Evolutionary conservation across 305 asterid species (phyloP), one percentile per base, ranked within the genome.

Genomic region (Fraxinus sp.): DNA sequence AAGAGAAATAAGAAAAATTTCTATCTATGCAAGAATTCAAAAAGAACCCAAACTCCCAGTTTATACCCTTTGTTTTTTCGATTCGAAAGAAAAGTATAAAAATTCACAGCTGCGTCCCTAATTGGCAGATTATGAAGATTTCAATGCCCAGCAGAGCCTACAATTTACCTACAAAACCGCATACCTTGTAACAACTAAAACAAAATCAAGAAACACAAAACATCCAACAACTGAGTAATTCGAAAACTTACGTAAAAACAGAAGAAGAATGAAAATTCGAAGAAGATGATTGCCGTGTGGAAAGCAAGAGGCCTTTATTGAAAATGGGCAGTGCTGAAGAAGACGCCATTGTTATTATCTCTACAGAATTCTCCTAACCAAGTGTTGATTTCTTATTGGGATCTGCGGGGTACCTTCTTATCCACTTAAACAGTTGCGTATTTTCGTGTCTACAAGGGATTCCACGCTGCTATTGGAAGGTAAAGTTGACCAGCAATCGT

Each of bases 161-260:
- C 32, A 46, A 72, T 9, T 46, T 14, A 55, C 62, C 32, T 24
- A 16, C 35, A 33, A 18, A 22, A 46, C 20, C 32, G 55, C 5
- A 7, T 20, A 16, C 8, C 13, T 2, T 8, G 37, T 16, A 36
- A 20, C 18, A 73, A 32, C 10, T 41, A 46, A 16, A 22, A 18
- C 11, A 73, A 22, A 74, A 83, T n/a, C 49, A 9, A 3, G 11
- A 32, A 13, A 11, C n/a, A 36, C 1, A 64, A 41, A 18, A 41
- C 18, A 68, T n/a, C 3, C 75, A 73, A 59, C 32, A 32, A 24
- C 70, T 32, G 16, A 82, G 16, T 3, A 71, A 14, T 64, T 18
- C n/a, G 8, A 1, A 46, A 79, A 64, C 89, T 35, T 83, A 89
- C 94, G 66, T 83, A 88, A 66, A 77, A 70, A 83, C 87, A 77